Evolutionary conservation across 169 alveolate species (phyloP).

Genomic region (Eimeria acervulina): DNA sequence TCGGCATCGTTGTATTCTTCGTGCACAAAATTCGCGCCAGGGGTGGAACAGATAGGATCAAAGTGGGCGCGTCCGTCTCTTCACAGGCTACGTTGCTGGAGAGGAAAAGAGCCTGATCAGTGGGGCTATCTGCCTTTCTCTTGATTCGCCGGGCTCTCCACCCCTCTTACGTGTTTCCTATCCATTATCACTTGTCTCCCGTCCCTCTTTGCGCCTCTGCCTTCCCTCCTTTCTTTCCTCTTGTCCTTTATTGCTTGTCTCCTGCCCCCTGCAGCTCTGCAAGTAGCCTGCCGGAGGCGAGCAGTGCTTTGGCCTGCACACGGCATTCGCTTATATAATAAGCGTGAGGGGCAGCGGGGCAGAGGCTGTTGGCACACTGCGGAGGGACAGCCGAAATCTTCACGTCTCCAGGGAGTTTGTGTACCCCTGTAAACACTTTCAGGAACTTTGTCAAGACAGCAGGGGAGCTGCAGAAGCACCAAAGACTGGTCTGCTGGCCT

Average conservation of each 20-base stretch:
- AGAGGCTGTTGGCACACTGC: background rate
- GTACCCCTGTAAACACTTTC: background rate
- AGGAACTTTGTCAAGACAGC: background rate
- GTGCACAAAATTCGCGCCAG: slow-evolving; percentile 9
- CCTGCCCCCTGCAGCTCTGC: background rate
- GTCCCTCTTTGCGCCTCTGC: background rate
- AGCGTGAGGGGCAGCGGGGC: background rate
- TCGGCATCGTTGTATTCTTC: slow-evolving; percentile 32
- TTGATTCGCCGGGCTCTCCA: background rate
- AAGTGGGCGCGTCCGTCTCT: background rate
- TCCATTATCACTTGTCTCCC: background rate
- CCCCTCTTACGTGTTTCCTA: background rate
- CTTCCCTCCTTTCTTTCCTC: background rate
- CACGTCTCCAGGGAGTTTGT: background rate
- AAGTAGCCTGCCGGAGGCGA: background rate
- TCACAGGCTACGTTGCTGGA: background rate
- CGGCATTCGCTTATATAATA: background rate
- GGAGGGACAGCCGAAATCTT: background rate
- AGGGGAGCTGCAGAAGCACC: background rate
- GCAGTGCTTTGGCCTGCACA: background rate
- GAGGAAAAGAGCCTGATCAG: background rate
- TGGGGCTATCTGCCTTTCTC: background rate
- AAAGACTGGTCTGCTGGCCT: background rate
- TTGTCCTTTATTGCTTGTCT: background rate
- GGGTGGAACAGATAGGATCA: background rate